Percentiles rank a stretch among this genome's conserved stretches.
phyloP scores from a whole-genome alignment of 768 basidiomycete genomes.

The Trametes sanguinea region DNA sequence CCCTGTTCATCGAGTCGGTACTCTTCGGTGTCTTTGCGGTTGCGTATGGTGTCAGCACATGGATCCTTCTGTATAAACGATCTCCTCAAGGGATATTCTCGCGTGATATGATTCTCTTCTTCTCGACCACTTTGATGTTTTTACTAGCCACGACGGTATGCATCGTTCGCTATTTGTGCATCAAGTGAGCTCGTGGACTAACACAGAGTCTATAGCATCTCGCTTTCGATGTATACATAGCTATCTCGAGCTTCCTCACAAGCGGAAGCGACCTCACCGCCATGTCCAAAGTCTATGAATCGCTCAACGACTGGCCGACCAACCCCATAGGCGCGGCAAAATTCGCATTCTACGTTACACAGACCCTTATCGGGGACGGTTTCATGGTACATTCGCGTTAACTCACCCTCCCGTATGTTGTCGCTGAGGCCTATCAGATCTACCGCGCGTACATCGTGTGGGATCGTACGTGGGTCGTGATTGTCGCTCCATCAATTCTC shows the following conservation, averaged over 20 bases:
- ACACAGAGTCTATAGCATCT: background rate
- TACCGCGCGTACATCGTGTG: conserved; percentile 19
- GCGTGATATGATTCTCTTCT: conserved; percentile 5
- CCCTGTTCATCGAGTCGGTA: conserved; percentile 12
- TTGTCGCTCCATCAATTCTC: background rate
- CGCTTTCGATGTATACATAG: conserved; percentile 9
- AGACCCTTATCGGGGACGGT: conserved; percentile 12
- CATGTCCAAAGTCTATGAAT: conserved; percentile 1
- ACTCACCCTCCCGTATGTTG: background rate
- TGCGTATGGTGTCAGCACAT: conserved; percentile 8
- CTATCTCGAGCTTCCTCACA: conserved; percentile 8
- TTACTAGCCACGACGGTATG: conserved; percentile 5
- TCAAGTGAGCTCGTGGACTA: background rate
- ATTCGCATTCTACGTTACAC: conserved; percentile 13
- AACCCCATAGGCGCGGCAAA: conserved; percentile 12
- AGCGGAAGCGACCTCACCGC: background rate
- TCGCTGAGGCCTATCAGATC: background rate
- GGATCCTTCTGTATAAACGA: conserved; percentile 15
- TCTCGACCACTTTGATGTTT: conserved; percentile 9
- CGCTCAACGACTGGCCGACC: conserved; percentile 12
- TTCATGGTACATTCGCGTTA: conserved; percentile 10
- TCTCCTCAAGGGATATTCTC: conserved; percentile 3
- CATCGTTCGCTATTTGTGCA: background rate
- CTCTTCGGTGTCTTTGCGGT: conserved; percentile 13
- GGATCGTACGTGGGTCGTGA: conserved; percentile 6